Conservation (phyloP, 345 rosid species). For the Boechera retrofracta region DNA sequence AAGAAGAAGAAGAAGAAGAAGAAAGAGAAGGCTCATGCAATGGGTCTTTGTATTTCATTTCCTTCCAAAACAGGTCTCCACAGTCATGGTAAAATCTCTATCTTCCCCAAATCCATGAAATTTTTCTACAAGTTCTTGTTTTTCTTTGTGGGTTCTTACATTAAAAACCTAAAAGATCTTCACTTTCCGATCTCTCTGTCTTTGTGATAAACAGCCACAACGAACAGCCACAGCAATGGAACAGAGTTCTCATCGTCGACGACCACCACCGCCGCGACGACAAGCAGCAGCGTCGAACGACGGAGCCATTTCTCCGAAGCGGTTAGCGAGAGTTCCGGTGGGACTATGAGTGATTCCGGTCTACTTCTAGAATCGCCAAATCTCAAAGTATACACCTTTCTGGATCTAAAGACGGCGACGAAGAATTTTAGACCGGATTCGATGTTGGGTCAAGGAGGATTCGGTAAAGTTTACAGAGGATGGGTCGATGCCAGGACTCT, state of each 20-base stretch:
- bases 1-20: conserved; percentile 27
- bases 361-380: conserved; percentile 45
- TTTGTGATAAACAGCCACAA: conserved; percentile 23
- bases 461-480: conserved; percentile 84
- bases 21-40: conserved; percentile 20
- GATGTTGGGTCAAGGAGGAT: conserved; percentile 82
- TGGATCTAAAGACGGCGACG: conserved; percentile 66
- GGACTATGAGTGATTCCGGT: conserved; percentile 36
- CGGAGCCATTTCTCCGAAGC: conserved; percentile 55
- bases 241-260: conserved; percentile 42
- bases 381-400: conserved; percentile 62
- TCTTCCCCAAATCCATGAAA: neutral
- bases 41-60: conserved; percentile 33
- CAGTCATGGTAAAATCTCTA: conserved; percentile 22
- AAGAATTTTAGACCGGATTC: conserved; percentile 67
- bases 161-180: neutral
- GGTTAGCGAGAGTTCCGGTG: conserved; percentile 48
- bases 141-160: neutral
- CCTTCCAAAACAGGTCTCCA: conserved; percentile 26
- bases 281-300: conserved; percentile 48
- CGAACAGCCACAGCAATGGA: conserved; percentile 44
- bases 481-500: conserved; percentile 72
- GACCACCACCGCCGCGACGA: conserved; percentile 39
- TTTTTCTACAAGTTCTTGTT: conserved; percentile 7
- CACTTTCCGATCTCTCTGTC: conserved; percentile 10